These are phyloP conservation scores for Phaeosphaeria sp. DNA, from an alignment of 2,329 filamentous ascomycete species.

Conservation along the genomic window DNA sequence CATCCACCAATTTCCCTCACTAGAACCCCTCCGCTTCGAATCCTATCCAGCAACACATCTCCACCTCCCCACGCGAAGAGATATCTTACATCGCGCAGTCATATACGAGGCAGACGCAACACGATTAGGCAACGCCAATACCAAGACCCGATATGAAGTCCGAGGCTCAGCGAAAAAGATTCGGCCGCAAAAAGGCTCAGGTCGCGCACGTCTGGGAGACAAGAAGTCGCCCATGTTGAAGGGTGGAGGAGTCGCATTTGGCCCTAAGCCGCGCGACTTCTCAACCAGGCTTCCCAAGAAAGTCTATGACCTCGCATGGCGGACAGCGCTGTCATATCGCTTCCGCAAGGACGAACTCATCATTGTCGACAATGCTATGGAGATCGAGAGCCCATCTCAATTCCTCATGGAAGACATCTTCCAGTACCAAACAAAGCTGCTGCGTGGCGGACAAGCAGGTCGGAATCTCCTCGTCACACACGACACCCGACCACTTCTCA, in stretches of 20 bases:
- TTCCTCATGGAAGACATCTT: slow-evolving; percentile 68
- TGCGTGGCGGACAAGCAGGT: slow-evolving; percentile 31
- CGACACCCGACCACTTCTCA: slow-evolving; percentile 60
- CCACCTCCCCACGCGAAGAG: slow-evolving; percentile 82
- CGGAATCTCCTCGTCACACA: slow-evolving; percentile 40
- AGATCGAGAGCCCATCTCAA: slow-evolving; percentile 70
- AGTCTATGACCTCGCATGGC: slow-evolving; percentile 94
- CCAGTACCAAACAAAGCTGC: slow-evolving; percentile 65
- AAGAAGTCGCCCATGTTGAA: slow-evolving; percentile 81
- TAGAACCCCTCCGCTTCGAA: slow-evolving; percentile 82
- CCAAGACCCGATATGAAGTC: slow-evolving; percentile 71
- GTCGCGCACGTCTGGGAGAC: slow-evolving; percentile 78
- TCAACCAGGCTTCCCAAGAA: slow-evolving; percentile 82
- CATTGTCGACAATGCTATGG: slow-evolving; percentile 79
- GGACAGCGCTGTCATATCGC: slow-evolving; percentile 90
- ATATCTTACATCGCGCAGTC: slow-evolving; percentile 91
- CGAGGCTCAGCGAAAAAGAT: slow-evolving; percentile 84
- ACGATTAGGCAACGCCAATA: slow-evolving; percentile 74
- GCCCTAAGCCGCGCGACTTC: slow-evolving; percentile 93
- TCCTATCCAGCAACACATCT: slow-evolving; percentile 84
- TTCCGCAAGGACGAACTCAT: slow-evolving; percentile 87
- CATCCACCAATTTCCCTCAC: slow-evolving; percentile 85
- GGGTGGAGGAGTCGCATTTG: slow-evolving; percentile 87
- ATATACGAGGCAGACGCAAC: slow-evolving; percentile 91
- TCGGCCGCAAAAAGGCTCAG: slow-evolving; percentile 84